Evolutionary conservation across 108 stramenopile genomes (phyloP), one percentile per base, ranked within the genome.

Genomic region (Nitzschia putrida): DNA sequence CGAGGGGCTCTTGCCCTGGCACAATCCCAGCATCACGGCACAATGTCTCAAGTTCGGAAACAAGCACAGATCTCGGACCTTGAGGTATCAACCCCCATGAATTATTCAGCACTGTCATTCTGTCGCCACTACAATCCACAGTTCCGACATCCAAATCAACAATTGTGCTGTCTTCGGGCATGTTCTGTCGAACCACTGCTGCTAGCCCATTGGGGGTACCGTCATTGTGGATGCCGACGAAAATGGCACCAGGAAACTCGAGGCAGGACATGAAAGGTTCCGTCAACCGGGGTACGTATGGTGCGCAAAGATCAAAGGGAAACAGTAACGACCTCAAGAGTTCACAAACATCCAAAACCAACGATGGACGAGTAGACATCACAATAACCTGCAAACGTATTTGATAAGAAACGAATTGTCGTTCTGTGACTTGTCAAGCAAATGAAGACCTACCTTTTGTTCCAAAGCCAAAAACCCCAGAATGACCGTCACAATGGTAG

Each of bases 211-310:
- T 60, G 0, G 71, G 34, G 13, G 63, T 68, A 21, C 76, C 83
- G 54, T 94, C 93, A 69, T 91, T 88, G 63, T 94, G 88, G 57
- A 94, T 91, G 0, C 93, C 93, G 44, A 88, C 93, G 66, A 94
- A 94, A 24, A 84, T 88, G 7, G 93, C 90, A 0, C 93, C 93
- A 9, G 90, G 90, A 67, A 94, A 94, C 20, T 94, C 90, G 22
- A 94, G 71, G 41, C 85, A 88, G 18, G 85, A 85, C 82, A 85
- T 86, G 61, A 94, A 91, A 13, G 90, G 87, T 68, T 89, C 87
- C 12, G 93, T 94, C 26, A 94, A 63, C 40, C 87, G 74, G 38
- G 93, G 93, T 8, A 89, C 93, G 59, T 94, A 94, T 14, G 93
- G 93, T 43, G 93, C 93, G 45, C 87, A 87, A 13, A 90, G 71